Evolutionary conservation across 257 asterid species (phyloP).

Genomic region (Scutellaria barbata): DNA sequence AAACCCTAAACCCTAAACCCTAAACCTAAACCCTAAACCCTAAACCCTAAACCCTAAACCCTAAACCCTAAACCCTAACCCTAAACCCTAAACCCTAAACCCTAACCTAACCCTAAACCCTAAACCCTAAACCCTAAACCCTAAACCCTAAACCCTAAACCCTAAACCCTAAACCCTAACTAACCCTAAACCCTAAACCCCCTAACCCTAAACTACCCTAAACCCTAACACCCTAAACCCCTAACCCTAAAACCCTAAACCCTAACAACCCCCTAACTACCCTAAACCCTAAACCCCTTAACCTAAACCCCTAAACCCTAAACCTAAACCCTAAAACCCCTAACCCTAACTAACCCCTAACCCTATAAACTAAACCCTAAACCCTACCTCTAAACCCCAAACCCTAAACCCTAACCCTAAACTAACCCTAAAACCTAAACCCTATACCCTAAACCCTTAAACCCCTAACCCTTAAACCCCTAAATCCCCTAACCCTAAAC

Average conservation of each 20-base stretch:
- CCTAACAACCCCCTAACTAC: slow-evolving; percentile 31
- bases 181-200: too few relatives aligned
- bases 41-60: slow-evolving; percentile 29
- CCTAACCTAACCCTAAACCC: slow-evolving; percentile 26
- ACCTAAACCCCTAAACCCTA: slow-evolving; percentile 28
- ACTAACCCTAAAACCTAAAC: slow-evolving; percentile 29
- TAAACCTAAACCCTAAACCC: slow-evolving; percentile 31
- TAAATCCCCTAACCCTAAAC: slow-evolving; percentile 30
- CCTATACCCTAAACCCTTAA: slow-evolving; percentile 25
- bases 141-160: slow-evolving; percentile 14
- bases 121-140: slow-evolving; percentile 22
- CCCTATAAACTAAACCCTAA: slow-evolving; percentile 33
- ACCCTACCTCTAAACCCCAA: slow-evolving; percentile 22
- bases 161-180: slow-evolving; percentile 31
- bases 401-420: slow-evolving; percentile 30
- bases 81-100: slow-evolving; percentile 18
- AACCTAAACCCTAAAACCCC: slow-evolving; percentile 35
- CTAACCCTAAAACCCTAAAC: slow-evolving; percentile 32
- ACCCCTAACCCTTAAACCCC: slow-evolving; percentile 36
- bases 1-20: slow-evolving; percentile 26
- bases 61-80: slow-evolving; percentile 31
- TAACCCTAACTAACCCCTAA: slow-evolving; percentile 31
- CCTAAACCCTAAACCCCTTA: slow-evolving; percentile 35
- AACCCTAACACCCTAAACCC: slow-evolving; percentile 36
- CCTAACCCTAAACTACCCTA: slow-evolving; percentile 26